Conservation (phyloP, 2,329 filamentous ascomycete genomes). For the Diaporthe sp. region DNA sequence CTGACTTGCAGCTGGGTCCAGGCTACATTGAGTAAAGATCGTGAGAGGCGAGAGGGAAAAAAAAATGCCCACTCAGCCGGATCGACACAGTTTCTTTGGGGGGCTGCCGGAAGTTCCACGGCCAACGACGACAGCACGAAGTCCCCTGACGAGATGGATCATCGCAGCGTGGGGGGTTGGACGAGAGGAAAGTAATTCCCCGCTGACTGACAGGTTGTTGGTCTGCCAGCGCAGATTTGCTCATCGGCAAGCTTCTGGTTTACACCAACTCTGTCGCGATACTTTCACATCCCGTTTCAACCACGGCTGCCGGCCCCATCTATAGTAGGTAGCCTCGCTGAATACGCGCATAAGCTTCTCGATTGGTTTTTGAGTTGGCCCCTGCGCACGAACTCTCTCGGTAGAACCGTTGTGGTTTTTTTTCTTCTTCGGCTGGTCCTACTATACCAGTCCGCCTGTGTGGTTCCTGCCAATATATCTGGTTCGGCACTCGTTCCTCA, state of each 20-base stretch:
- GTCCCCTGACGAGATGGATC: background rate
- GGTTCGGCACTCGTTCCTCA: background rate
- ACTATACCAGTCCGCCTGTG: background rate
- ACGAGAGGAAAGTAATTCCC: background rate
- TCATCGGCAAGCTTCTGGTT: background rate
- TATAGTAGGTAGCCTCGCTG: background rate
- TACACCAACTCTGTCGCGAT: slow-evolving; percentile 1
- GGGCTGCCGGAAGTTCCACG: background rate
- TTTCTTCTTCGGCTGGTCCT: background rate
- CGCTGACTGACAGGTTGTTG: background rate
- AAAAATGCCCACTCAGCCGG: background rate
- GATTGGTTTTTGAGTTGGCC: background rate
- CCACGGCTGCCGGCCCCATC: background rate
- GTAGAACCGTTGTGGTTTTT: background rate
- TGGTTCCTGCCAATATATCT: background rate
- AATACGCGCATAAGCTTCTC: background rate
- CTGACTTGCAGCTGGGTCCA: slow-evolving; percentile 9
- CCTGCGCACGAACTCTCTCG: slow-evolving; percentile 16
- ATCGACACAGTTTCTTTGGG: background rate
- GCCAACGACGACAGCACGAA: background rate
- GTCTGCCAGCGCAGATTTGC: background rate
- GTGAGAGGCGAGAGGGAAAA: slow-evolving; percentile 14
- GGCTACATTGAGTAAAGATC: slow-evolving; percentile 16
- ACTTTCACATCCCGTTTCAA: slow-evolving; percentile 19
- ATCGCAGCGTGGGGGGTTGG: background rate